Percentiles rank a stretch among this genome's conserved stretches.
Conservation (phyloP, 1,284 basidiomycete species). For the Somion occarium region DNA sequence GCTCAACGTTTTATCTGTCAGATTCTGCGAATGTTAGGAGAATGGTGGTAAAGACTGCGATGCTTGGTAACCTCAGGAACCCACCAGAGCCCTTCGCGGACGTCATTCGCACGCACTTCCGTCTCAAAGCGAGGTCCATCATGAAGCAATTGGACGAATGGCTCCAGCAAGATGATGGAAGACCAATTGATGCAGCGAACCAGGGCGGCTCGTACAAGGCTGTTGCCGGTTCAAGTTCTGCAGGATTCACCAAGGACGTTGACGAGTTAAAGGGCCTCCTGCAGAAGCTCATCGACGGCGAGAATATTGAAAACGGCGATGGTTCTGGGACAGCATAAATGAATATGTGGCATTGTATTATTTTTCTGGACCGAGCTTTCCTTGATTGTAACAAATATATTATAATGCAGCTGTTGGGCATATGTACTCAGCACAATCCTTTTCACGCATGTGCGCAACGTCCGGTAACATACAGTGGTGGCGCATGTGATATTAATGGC, state of each 20-base stretch:
- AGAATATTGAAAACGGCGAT: constrained; percentile 7
- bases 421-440: no score
- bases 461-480: not conserved
- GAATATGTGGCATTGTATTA: not conserved
- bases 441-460: not conserved
- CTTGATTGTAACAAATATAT: no score
- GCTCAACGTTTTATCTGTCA: constrained; percentile 23
- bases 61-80: constrained; percentile 79
- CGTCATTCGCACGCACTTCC: constrained; percentile 85
- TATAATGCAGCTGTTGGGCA: no score
- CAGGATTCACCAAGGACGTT: constrained; percentile 61
- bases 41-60: constrained; percentile 88
- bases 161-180: constrained; percentile 70
- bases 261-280: constrained; percentile 61
- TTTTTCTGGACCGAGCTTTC: not conserved
- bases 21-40: constrained; percentile 84
- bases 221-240: constrained; percentile 40
- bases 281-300: constrained; percentile 36
- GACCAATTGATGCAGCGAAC: constrained; percentile 51
- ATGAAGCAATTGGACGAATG: constrained; percentile 74
- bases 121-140: constrained; percentile 75
- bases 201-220: constrained; percentile 22
- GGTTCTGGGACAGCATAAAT: not conserved
- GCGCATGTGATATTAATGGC: not conserved
- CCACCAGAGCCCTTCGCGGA: constrained; percentile 81